Evolutionary conservation across 441 rosid genomes (phyloP).

Genomic region (Pelargonium myrrhifolium): DNA sequence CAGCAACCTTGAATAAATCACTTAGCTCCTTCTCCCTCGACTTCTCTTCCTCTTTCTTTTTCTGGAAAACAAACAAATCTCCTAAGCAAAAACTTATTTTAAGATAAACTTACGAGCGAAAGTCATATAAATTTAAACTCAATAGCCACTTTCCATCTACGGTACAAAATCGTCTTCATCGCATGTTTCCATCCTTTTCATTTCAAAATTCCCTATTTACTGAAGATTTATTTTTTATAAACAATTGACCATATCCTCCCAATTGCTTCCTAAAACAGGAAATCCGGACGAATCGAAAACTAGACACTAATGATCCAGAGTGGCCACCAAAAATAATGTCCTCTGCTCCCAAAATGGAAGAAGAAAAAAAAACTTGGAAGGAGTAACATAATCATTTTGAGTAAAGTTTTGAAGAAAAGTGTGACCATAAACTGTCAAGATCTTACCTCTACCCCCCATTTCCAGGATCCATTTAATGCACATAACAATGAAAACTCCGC

Average conservation of each 20-base stretch:
- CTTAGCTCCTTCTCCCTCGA: slow-evolving; percentile 81
- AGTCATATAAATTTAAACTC: no score
- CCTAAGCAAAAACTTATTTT: neutral
- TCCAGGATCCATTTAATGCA: neutral
- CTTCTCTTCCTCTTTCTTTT: slow-evolving; percentile 63
- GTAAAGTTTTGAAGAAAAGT: neutral
- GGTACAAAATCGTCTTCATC: no score
- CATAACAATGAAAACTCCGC: neutral
- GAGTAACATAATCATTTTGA: no score
- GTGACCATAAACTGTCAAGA: neutral
- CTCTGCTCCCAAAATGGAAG: neutral
- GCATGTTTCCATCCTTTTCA: no score
- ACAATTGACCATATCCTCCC: no score
- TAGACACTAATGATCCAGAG: neutral
- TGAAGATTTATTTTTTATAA: no score
- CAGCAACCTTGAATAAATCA: slow-evolving; percentile 82
- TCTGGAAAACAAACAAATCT: neutral
- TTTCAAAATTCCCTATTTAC: no score
- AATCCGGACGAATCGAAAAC: no score
- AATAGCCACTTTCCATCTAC: no score
- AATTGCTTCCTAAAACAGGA: neutral
- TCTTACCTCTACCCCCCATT: neutral
- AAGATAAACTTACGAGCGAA: no score
- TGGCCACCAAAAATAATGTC: neutral
- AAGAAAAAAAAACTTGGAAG: neutral